Conservation (phyloP, 495 filamentous ascomycete species). For the Xanthoparmelia taractica region DNA sequence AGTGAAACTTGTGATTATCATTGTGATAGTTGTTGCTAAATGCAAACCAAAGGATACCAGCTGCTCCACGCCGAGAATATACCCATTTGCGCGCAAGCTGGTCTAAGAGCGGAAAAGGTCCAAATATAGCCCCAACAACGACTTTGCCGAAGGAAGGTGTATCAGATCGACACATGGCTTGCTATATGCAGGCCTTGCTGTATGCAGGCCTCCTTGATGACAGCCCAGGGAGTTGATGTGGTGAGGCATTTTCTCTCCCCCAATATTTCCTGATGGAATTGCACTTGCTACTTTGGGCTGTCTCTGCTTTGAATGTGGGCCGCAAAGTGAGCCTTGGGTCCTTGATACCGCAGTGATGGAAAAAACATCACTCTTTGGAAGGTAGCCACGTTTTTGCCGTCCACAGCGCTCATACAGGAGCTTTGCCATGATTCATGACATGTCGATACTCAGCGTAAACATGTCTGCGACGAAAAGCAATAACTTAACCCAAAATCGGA, state of each 20-base stretch:
- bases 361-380: no score
- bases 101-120: background rate
- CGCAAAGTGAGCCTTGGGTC: background rate
- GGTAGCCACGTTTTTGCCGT: background rate
- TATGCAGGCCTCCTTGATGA: background rate
- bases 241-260: slow-evolving; percentile 1
- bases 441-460: background rate
- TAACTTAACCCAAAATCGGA: no score
- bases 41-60: background rate
- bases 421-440: background rate
- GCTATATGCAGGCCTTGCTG: no score
- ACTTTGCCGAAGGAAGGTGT: background rate
- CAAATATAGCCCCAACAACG: slow-evolving; percentile 2
- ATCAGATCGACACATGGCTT: background rate
- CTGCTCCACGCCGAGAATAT: slow-evolving; percentile 6
- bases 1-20: background rate
- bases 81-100: background rate
- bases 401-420: background rate
- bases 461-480: background rate
- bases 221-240: background rate
- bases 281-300: background rate
- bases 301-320: background rate
- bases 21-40: background rate
- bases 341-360: no score
- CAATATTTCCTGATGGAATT: no score